Evolutionary conservation across 768 basidiomycete species (phyloP).

Genomic region (Exsudoporus frostii): DNA sequence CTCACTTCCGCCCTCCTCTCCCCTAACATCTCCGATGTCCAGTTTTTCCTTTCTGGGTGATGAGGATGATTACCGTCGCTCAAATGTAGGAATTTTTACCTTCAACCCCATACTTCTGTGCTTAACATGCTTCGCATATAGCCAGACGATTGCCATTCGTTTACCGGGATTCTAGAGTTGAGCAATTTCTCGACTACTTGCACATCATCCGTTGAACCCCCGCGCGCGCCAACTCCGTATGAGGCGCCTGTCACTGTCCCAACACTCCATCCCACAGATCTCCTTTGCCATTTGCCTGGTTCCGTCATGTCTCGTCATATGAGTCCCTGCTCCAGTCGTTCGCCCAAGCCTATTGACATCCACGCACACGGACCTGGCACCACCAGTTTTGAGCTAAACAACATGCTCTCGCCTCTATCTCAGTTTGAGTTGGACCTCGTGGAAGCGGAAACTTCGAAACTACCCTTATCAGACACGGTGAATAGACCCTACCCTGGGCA

Average conservation of each 20-base stretch:
- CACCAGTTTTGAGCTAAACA: not conserved
- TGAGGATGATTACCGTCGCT: constrained; percentile 14
- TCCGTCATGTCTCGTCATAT: not conserved
- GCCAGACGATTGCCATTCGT: constrained; percentile 9
- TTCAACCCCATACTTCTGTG: not conserved
- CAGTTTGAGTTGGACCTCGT: constrained; percentile 25
- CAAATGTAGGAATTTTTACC: constrained; percentile 31
- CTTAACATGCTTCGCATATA: constrained; percentile 7
- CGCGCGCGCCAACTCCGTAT: not conserved
- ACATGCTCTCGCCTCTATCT: constrained; percentile 18
- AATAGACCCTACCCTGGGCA: constrained; percentile 16
- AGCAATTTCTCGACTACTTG: constrained; percentile 11
- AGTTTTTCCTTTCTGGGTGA: constrained; percentile 34
- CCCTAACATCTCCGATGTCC: constrained; percentile 43
- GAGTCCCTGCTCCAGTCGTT: not conserved
- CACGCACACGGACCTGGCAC: not conserved
- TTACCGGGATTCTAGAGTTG: constrained; percentile 6
- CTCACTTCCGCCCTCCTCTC: constrained; percentile 40
- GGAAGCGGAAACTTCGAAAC: constrained; percentile 19
- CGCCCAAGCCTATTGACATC: not conserved
- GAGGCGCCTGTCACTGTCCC: not conserved
- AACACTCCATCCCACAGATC: not conserved
- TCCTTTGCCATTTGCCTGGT: not conserved
- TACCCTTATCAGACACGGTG: constrained; percentile 22
- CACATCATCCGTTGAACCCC: constrained; percentile 11